These are phyloP conservation scores for Blastobotrys raffinosifermentans DNA, from an alignment of 1,139 yeast species.

Conservation along the genomic window DNA sequence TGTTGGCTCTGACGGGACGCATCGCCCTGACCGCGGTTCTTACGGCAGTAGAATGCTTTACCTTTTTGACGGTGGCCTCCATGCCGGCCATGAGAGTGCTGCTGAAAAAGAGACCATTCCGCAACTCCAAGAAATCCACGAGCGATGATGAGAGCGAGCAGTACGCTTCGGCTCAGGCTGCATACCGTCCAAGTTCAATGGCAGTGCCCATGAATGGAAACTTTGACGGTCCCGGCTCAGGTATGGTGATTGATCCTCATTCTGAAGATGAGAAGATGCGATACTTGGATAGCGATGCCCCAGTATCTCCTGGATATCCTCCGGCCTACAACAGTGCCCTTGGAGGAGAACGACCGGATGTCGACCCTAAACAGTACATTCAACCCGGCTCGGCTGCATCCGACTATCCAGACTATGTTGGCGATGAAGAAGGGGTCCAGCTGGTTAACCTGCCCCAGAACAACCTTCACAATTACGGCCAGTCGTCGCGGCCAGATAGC, in stretches of 20 bases:
- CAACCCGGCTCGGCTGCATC: neutral
- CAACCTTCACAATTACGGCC: too few species aligned
- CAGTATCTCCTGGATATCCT: too few species aligned
- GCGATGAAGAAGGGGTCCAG: constrained; percentile 1
- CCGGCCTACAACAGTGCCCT: too few species aligned
- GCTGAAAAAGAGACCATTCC: constrained; percentile 14
- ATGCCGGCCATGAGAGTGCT: constrained; percentile 28
- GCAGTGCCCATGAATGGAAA: too few species aligned
- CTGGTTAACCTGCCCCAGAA: neutral
- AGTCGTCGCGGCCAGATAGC: too few species aligned
- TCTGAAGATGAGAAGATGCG: neutral
- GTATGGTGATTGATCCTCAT: too few species aligned
- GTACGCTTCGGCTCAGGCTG: too few species aligned
- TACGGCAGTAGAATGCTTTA: constrained; percentile 28
- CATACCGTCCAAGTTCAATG: too few species aligned
- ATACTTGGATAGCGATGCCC: neutral
- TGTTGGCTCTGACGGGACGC: constrained; percentile 22
- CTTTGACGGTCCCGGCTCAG: too few species aligned
- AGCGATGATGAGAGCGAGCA: too few species aligned
- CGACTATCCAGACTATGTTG: neutral
- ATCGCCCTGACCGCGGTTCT: constrained; percentile 25
- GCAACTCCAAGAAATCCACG: constrained; percentile 9
- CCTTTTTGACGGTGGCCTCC: constrained; percentile 28
- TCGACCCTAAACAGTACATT: too few species aligned
- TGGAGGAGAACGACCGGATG: too few species aligned